These are phyloP conservation scores for Rhodotorula sp. DNA, from an alignment of 1,284 basidiomycete genomes.

Conservation along the genomic window DNA sequence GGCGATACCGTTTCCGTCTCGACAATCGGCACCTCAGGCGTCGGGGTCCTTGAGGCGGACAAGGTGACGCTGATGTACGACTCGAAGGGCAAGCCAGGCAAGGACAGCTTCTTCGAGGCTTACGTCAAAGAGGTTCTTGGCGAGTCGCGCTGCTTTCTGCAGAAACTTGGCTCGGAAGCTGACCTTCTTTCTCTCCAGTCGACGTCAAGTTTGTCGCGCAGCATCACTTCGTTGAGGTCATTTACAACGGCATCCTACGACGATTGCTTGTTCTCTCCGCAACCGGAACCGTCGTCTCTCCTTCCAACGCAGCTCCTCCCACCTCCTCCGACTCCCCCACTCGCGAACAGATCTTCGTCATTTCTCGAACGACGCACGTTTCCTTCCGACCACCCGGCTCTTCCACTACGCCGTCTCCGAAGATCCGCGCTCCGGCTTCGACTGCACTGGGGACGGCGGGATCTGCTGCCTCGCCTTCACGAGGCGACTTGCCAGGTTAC, in stretches of 20 bases:
- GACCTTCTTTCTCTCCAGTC: constrained; percentile 53
- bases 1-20: constrained; percentile 36
- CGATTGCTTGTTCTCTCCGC: constrained; percentile 59
- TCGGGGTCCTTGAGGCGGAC: constrained; percentile 43
- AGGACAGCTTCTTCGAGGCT: constrained; percentile 49
- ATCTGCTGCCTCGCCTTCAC: not conserved
- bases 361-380: constrained; percentile 24
- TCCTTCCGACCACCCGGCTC: constrained; percentile 25
- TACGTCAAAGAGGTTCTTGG: constrained; percentile 51
- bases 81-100: constrained; percentile 39
- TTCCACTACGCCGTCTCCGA: constrained; percentile 8
- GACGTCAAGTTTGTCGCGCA: constrained; percentile 68
- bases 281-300: constrained; percentile 22
- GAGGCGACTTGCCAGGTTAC: constrained; percentile 48
- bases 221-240: constrained; percentile 62
- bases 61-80: constrained; percentile 38
- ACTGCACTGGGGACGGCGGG: not conserved
- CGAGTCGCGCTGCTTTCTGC: constrained; percentile 35
- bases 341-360: constrained; percentile 19
- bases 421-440: constrained; percentile 36
- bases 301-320: not conserved
- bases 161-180: not conserved
- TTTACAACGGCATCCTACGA: constrained; percentile 61
- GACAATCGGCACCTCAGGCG: constrained; percentile 26
- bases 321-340: constrained; percentile 14